Evolutionary conservation across 768 basidiomycete genomes (phyloP), one percentile per base, ranked within the genome.

Genomic region (Termitomyces sp.): DNA sequence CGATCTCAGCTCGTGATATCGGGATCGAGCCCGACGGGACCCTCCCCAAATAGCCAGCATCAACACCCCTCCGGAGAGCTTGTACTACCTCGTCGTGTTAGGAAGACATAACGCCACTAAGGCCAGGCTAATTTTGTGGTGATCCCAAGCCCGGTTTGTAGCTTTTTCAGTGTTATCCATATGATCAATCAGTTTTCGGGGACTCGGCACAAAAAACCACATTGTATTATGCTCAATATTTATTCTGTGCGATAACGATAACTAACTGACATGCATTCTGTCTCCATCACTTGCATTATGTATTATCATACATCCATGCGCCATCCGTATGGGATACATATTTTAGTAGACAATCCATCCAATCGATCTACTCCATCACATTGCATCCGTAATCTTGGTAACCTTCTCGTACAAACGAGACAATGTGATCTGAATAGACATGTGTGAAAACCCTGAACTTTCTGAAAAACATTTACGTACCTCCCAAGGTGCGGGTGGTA

Each of bases 381-480:
- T 76, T 72, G 58, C 84, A 87, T 2, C 82, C 84, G 59, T 82
- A 87, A 12, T 74, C 80, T 38, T 76, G 71, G 65, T 80, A 80
- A 2, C 87, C 87, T 68, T 88, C 87, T 13, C 87, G 74, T n/a
- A 76, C 78, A 62, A 85, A 83, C 1, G 82, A 80, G 57, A 86
- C 70, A 61, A 87, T 85, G 66, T 87, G 84, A 63, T 86, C 85
- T 86, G 55, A 1, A 42, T 14, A 40, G 33, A 47, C 9, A 38
- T 8, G 36, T 12, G 10, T 16, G 4, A 7, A 30, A 8, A 6
- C 10, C 9, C 16, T 10, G 16, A n/a, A 28, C 13, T 13, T 16
- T 24, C n/a, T 2, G 4, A 30, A 4, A 13, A 30, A 12, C 0
- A 10, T n/a, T 20, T 12, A 53, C 40, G n/a, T 42, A n/a, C 51